These are phyloP conservation scores for Mrakia gelida DNA, from an alignment of 768 basidiomycete genomes.

Conservation along the genomic window DNA sequence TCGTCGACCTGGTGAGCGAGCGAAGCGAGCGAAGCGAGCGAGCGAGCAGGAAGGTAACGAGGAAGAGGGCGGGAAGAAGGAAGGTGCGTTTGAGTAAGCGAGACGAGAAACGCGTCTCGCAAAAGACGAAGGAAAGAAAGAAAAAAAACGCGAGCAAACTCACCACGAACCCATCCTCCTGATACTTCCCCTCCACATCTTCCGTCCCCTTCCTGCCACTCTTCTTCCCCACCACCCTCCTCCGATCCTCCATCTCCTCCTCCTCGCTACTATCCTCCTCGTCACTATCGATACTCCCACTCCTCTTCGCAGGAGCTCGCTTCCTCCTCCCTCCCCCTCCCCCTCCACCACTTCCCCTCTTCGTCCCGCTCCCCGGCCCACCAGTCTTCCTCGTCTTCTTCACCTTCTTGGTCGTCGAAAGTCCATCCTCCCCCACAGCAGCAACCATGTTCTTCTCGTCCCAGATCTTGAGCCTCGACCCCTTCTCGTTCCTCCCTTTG, in stretches of 20 bases:
- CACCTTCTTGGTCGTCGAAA: conserved; percentile 1
- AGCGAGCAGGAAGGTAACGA: too few relatives aligned
- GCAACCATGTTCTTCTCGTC: conserved; percentile 27
- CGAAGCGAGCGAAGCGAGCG: not conserved
- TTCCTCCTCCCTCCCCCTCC: not conserved
- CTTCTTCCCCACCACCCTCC: not conserved
- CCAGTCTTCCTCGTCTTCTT: conserved; percentile 5
- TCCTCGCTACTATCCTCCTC: conserved; percentile 26
- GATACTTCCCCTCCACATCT: conserved; percentile 22
- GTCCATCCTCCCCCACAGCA: conserved; percentile 11
- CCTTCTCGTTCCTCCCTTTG: conserved; percentile 25
- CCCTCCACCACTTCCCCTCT: not conserved
- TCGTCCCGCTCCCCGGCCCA: conserved; percentile 2
- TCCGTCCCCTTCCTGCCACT: not conserved
- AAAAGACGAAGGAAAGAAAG: not conserved
- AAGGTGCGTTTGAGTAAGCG: not conserved
- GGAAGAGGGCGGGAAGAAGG: too few relatives aligned
- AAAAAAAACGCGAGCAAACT: not conserved
- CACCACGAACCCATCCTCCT: conserved; percentile 31
- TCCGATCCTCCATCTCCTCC: conserved; percentile 17
- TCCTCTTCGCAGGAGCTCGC: conserved; percentile 9
- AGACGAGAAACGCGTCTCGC: not conserved
- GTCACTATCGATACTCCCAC: conserved; percentile 30
- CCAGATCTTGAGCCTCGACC: conserved; percentile 28
- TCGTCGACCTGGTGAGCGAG: not conserved